Percentiles rank a stretch among this genome's conserved stretches.
phyloP scores from a whole-genome alignment of 371 early-diverging fungal species.

The Polyrhizophydium stewartii region DNA sequence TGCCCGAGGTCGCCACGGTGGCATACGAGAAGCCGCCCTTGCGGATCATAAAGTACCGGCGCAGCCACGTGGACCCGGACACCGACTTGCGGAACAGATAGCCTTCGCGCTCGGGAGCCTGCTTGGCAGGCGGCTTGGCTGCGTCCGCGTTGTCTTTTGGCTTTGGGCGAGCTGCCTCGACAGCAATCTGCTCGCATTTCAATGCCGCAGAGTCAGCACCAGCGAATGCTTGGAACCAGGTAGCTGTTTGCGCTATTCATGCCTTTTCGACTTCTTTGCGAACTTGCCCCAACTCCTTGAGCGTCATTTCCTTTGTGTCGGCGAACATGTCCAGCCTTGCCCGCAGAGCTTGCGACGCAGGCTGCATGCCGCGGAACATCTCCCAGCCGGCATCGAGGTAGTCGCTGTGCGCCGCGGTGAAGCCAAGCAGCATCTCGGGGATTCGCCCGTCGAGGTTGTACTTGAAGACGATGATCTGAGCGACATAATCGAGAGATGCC shows the following conservation, averaged over 20 bases:
- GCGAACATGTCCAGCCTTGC: not conserved
- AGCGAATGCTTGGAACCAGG: too few species aligned
- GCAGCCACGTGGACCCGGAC: constrained; percentile 16
- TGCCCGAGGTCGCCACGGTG: constrained; percentile 35
- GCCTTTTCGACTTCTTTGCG: too few species aligned
- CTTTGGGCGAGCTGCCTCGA: not conserved
- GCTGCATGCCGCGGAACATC: constrained; percentile 14
- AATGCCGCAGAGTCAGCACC: too few species aligned
- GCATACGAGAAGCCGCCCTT: constrained; percentile 48
- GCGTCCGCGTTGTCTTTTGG: not conserved
- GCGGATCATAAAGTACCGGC: constrained; percentile 24
- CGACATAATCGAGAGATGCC: constrained; percentile 32
- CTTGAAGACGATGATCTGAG: constrained; percentile 33
- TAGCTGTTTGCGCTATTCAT: too few species aligned
- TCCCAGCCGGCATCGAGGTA: constrained; percentile 12
- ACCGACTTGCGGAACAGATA: constrained; percentile 3
- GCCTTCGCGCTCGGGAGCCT: not conserved
- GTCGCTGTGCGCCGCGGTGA: constrained; percentile 15
- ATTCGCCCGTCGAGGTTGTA: constrained; percentile 17
- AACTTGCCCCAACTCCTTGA: too few species aligned
- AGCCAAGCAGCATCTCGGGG: constrained; percentile 16
- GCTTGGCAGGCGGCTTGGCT: not conserved
- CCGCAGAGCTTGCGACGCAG: not conserved
- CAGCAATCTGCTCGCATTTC: too few species aligned
- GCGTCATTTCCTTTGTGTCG: too few species aligned